Percentiles rank a stretch among this genome's conserved stretches.
Conservation (phyloP, 306 rosid genomes). For the Gastrolobium villosum region DNA sequence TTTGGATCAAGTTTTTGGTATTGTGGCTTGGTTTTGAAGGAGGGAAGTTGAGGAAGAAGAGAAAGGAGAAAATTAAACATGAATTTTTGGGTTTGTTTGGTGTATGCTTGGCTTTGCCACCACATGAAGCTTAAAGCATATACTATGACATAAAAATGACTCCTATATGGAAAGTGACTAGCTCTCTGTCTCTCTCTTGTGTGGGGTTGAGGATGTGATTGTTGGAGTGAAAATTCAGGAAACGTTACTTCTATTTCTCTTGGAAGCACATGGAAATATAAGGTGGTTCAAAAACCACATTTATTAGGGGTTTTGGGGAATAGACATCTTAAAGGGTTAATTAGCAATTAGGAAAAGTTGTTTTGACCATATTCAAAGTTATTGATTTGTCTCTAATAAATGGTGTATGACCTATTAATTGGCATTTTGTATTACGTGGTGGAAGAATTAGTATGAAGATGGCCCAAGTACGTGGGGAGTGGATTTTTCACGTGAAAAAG, state of each 20-base stretch:
- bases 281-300: slow-evolving; percentile 36
- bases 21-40: slow-evolving; percentile 83
- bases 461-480: no score
- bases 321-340: slow-evolving; percentile 24
- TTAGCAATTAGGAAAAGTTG: slow-evolving; percentile 37
- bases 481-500: no score
- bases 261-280: slow-evolving; percentile 38
- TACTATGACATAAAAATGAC: slow-evolving; percentile 64
- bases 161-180: slow-evolving; percentile 80
- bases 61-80: slow-evolving; percentile 11
- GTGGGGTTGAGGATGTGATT: slow-evolving; percentile 64
- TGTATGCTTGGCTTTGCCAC: slow-evolving; percentile 88
- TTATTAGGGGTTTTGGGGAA: slow-evolving; percentile 13
- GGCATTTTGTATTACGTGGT: slow-evolving; percentile 48
- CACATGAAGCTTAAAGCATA: slow-evolving; percentile 58
- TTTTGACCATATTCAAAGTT: slow-evolving; percentile 52
- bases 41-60: slow-evolving; percentile 61
- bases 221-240: slow-evolving; percentile 87
- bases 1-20: slow-evolving; percentile 60
- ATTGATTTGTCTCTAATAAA: slow-evolving; percentile 34
- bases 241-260: slow-evolving; percentile 51
- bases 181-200: slow-evolving; percentile 48
- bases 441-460: not conserved
- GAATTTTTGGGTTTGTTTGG: slow-evolving; percentile 58
- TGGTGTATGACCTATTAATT: slow-evolving; percentile 2